A percentile compares a stretch with the other conserved stretches of the same genome.
These are phyloP conservation scores for Aspergillus tanneri DNA, from an alignment of 2,329 filamentous ascomycete genomes.

Conservation along the genomic window DNA sequence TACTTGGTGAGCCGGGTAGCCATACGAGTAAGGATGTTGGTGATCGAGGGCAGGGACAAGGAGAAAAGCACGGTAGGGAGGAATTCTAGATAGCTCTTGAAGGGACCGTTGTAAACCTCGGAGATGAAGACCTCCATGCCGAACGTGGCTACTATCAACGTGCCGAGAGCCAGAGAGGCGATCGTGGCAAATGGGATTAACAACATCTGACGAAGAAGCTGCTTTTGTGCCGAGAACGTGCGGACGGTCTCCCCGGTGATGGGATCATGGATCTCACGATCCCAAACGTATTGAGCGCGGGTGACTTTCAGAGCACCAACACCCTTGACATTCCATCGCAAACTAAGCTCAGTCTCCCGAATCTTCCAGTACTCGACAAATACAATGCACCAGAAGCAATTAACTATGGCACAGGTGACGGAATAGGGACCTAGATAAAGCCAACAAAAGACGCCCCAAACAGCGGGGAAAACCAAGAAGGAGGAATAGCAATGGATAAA, in stretches of 20 bases:
- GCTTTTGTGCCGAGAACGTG: conserved; percentile 72
- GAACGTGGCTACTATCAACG: conserved; percentile 82
- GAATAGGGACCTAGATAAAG: conserved; percentile 83
- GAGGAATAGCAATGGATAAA: conserved; percentile 89
- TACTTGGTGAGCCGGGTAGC: conserved; percentile 75
- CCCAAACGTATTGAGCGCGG: conserved; percentile 74
- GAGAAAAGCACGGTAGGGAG: conserved; percentile 87
- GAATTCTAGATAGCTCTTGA: conserved; percentile 81
- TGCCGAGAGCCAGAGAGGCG: conserved; percentile 70
- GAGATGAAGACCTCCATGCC: conserved; percentile 94
- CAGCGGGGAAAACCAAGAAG: conserved; percentile 79
- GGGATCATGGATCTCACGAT: conserved; percentile 72
- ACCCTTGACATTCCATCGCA: conserved; percentile 84
- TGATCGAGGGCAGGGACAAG: conserved; percentile 74
- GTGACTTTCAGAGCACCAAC: conserved; percentile 79
- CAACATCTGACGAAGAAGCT: conserved; percentile 72
- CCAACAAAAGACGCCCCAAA: conserved; percentile 74
- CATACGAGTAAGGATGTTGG: conserved; percentile 69
- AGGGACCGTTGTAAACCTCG: conserved; percentile 85
- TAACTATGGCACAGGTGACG: conserved; percentile 72
- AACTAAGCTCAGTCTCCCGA: conserved; percentile 79
- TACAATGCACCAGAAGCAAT: conserved; percentile 80
- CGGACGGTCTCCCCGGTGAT: conserved; percentile 77
- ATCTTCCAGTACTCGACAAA: conserved; percentile 98
- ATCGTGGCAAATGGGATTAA: conserved; percentile 81